Conservation (phyloP, 2,329 filamentous ascomycete genomes). For the Mycogone perniciosa region DNA sequence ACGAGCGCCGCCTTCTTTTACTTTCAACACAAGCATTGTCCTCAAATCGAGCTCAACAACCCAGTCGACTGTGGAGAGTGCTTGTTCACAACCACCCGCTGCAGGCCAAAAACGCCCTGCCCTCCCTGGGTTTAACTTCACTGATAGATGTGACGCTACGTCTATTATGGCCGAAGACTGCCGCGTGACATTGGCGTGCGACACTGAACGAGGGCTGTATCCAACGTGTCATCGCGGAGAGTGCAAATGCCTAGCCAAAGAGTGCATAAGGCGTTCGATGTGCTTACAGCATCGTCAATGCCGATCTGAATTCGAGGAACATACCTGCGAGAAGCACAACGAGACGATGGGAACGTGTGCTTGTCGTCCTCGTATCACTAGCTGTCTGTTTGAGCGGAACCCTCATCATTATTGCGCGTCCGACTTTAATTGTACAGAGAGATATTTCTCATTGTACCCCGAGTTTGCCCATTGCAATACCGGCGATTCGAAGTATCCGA, state of each 20-base stretch:
- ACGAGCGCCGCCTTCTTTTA: no score
- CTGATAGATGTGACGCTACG: constrained; percentile 2
- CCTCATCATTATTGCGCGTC: constrained; percentile 8
- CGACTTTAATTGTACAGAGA: constrained; percentile 6
- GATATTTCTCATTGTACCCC: constrained; percentile 9
- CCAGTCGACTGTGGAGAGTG: background rate
- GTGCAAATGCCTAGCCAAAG: constrained; percentile 9
- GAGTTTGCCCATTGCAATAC: constrained; percentile 13
- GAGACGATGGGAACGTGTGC: constrained; percentile 4
- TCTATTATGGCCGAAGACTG: constrained; percentile 11
- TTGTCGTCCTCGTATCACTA: constrained; percentile 1
- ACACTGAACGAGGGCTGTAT: background rate
- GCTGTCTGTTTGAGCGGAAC: constrained; percentile 3
- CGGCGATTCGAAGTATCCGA: constrained; percentile 1
- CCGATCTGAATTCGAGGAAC: constrained; percentile 8
- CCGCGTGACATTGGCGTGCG: constrained; percentile 12
- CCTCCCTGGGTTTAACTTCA: constrained; percentile 4
- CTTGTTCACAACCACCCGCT: background rate
- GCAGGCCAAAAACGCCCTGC: background rate
- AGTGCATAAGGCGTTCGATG: constrained; percentile 4
- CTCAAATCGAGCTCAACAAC: background rate
- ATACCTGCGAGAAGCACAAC: background rate
- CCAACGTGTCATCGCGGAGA: constrained; percentile 10
- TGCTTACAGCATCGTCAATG: constrained; percentile 9
- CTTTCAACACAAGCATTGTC: no score